Evolutionary conservation across 1,284 basidiomycete genomes (phyloP), one percentile per base, ranked within the genome.

Genomic region (Cryptococcus hybrid): DNA sequence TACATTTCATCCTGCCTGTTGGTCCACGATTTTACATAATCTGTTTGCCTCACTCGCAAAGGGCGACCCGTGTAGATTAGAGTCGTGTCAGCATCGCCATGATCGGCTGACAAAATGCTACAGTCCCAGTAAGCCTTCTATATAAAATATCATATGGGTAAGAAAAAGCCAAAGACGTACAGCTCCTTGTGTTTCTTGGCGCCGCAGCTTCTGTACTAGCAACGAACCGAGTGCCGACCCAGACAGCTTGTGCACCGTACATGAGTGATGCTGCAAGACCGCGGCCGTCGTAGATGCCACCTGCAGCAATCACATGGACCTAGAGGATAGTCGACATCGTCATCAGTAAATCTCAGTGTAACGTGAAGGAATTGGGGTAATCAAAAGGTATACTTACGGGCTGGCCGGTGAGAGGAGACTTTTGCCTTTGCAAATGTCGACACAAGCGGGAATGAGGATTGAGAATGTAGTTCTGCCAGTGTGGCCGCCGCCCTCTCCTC

Each of bases 201-300:
- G 92, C 92, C 39, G 82, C 83, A 38, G 91, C 90, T 75, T 94
- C 90, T 15, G 78, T 82, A 18, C 84, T 82, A 13, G 92, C 92
- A 34, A 96, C 90, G 71, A 96, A 96, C 44, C 92, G 84, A 2
- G 89, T 91, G 42, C 92, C 92, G 55, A 92, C 89, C 90, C 91
- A 92, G 76, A 92, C 80, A 80, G 84, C 90, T 67, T 89, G 82
- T 36, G 90, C 90, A 63, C 91, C 91, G 83, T 86, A 92, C 71
- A 86, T 82, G 53, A 93, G 78, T 68, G 90, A 88, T 13, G 90
- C 89, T 9, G 90, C 91, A n/a, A 94, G 82, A 53, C 88, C 84
- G 54, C 90, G 83, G 5, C 92, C 92, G 66, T 92, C 89, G 71
- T 84, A 89, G 24, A 94, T 87, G 0, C 89, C 91, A 40, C 91